Base-by-base conservation (phyloP, 805 yeast genomes). In the Isabelozyma rhagii region DNA sequence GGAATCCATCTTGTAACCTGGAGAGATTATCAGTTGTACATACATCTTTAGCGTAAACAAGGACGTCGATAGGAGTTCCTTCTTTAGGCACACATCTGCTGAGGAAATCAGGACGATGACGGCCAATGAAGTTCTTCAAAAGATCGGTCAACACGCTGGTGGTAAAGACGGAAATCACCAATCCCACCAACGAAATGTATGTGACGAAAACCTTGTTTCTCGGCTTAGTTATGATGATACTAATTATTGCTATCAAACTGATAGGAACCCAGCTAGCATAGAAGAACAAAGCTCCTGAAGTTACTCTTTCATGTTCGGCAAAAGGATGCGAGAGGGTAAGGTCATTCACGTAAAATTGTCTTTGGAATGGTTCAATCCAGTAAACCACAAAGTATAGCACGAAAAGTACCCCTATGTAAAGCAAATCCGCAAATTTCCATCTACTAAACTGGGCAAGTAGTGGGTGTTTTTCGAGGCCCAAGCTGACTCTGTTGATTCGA, bases 101-200 rank as follows among this genome's bases (percentile, higher is more conserved):
- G 47, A 93, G 68, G 63, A 92, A 89, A 67, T 93, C 99, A 0
- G 99, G 99, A 51, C 99, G 77, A 53, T 86, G 89, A 62, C 97
- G 80, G 4, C 97, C 97, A 48, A 93, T 81, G 82, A 88, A 83
- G 61, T 86, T 83, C 70, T 93, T 93, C 51, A 89, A 63, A 13
- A 84, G 71, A 60, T 89, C 89, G 3, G 96, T 89, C 46, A 87
- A 60, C 28, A 85, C 71, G 41, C 82, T 75, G 28, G 88, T 82
- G 11, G 84, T 67, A 15, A 82, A 74, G 49, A 87, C 71, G 0
- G 91, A 75, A 1, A 89, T 67, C 8, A 72, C 63, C 25, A 89
- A 72, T 1, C 97, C 97, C 21, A 92, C 55, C 0, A 84, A 51
- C 0, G 96, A 82, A 15, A 85, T 68, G 59, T 82, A 85, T 11